These are phyloP conservation scores for Dryas octopetala DNA, from an alignment of 306 rosid species.

Conservation along the genomic window DNA sequence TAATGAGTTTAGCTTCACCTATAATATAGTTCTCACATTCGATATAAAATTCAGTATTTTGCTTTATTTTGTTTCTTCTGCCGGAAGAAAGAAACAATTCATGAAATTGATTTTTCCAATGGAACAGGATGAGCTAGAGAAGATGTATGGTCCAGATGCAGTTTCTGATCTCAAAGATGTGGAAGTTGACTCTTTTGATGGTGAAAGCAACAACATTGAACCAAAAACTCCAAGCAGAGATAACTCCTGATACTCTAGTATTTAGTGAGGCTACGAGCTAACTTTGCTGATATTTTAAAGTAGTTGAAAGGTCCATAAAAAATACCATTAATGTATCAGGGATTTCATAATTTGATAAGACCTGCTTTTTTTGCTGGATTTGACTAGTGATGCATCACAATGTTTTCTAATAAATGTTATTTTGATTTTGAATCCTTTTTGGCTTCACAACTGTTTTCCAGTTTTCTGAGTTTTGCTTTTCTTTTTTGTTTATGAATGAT, in stretches of 20 bases:
- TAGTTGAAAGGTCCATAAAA: not conserved
- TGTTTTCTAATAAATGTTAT: no score
- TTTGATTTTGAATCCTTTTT: not conserved
- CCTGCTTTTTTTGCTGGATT: no score
- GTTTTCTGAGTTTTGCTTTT: not conserved
- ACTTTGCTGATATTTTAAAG: not conserved
- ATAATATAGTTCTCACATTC: no score
- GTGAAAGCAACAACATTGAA: constrained; percentile 5
- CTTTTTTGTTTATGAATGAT: not conserved
- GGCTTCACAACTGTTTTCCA: not conserved
- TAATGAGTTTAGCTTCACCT: not conserved
- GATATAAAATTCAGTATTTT: not conserved
- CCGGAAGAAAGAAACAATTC: constrained; percentile 8
- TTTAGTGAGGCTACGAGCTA: constrained; percentile 7
- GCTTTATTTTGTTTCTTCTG: not conserved
- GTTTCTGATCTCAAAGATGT: constrained; percentile 30
- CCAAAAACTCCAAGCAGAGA: constrained; percentile 12
- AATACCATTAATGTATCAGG: not conserved
- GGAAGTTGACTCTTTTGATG: constrained; percentile 19
- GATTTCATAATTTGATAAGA: not conserved
- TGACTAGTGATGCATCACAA: no score
- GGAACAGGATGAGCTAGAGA: constrained; percentile 37
- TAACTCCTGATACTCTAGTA: not conserved
- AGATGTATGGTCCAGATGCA: constrained; percentile 29
- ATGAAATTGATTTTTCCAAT: constrained; percentile 25